A percentile compares a stretch with the other conserved stretches of the same genome.
Conservation (phyloP, 2,329 filamentous ascomycete species). For the Cercospora sojina region DNA sequence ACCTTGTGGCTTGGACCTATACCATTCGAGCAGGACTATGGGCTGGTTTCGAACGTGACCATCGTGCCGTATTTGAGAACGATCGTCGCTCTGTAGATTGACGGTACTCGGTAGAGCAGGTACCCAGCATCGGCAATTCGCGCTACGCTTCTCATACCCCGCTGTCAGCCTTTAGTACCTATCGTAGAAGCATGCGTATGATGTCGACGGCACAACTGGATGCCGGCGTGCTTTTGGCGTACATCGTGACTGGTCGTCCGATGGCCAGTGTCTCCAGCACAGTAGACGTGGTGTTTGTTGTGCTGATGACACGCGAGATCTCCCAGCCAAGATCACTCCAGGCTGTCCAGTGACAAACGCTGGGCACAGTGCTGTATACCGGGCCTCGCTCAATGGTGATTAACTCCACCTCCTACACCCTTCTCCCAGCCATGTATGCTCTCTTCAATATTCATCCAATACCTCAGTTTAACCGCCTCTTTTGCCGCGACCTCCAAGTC, state of each 20-base stretch:
- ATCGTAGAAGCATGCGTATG: background rate
- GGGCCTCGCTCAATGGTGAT: conserved; percentile 29
- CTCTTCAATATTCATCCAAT: conserved; percentile 87
- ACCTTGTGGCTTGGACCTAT: conserved; percentile 19
- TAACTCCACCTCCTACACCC: conserved; percentile 54
- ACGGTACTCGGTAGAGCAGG: background rate
- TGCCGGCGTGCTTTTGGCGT: background rate
- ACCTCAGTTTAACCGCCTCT: conserved; percentile 76
- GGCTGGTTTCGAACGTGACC: conserved; percentile 17
- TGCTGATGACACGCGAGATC: background rate
- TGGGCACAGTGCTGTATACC: background rate
- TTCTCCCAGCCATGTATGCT: conserved; percentile 80
- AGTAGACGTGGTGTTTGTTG: background rate
- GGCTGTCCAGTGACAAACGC: background rate
- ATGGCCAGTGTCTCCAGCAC: background rate
- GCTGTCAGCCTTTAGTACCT: background rate
- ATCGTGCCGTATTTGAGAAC: conserved; percentile 19
- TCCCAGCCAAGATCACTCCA: background rate
- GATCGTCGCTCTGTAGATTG: conserved; percentile 7
- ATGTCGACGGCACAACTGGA: background rate
- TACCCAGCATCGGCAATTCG: background rate
- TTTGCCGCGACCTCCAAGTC: conserved; percentile 65
- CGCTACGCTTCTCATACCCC: background rate
- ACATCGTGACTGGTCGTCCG: background rate
- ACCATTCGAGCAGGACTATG: conserved; percentile 20